Evolutionary conservation across 192 early-diverging fungal species (phyloP).

Genomic region (Umbelopsis ramanniana): DNA sequence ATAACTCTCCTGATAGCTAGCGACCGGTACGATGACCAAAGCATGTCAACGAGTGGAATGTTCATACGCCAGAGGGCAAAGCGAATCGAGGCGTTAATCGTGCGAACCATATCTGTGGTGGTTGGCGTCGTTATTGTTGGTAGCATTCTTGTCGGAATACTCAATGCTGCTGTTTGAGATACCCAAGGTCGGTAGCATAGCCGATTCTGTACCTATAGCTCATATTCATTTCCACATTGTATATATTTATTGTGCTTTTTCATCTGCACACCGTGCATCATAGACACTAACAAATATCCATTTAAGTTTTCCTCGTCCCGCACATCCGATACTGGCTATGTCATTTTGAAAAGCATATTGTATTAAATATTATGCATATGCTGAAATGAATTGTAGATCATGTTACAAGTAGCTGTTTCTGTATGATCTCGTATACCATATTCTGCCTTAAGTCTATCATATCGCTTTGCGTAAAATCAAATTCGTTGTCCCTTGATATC

Average conservation of each 20-base stretch:
- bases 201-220: neutral
- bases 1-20: slow-evolving; percentile 20
- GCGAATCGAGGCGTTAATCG: slow-evolving; percentile 14
- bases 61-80: slow-evolving; percentile 22
- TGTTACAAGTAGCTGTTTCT: slow-evolving; percentile 36
- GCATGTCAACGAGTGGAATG: neutral
- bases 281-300: too few relatives aligned
- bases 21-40: slow-evolving; percentile 4
- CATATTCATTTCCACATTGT: neutral
- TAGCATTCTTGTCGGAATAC: slow-evolving; percentile 35
- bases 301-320: too few relatives aligned
- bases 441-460: slow-evolving; percentile 74
- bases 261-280: neutral
- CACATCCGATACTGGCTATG: neutral
- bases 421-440: slow-evolving; percentile 79
- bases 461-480: slow-evolving; percentile 74
- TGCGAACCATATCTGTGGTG: slow-evolving; percentile 28
- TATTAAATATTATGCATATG: neutral
- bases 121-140: slow-evolving; percentile 39
- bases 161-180: slow-evolving; percentile 8
- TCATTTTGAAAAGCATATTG: neutral
- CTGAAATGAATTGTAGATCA: neutral
- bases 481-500: slow-evolving; percentile 54
- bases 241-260: neutral
- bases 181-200: neutral